Conservation (phyloP, 345 rosid species). For the Toxicodendron radicans region DNA sequence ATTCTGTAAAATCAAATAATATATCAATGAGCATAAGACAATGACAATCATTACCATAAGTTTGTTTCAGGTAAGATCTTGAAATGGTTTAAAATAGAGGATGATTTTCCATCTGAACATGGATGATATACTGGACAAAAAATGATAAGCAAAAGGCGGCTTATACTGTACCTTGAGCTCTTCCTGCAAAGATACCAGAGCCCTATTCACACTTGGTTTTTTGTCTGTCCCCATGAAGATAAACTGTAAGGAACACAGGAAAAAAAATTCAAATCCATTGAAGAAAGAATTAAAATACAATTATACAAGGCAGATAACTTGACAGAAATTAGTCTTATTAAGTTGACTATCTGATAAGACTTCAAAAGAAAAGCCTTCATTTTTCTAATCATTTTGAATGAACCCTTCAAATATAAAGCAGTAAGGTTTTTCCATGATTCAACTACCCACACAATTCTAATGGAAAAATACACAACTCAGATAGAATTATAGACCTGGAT, state of each 20-base stretch:
- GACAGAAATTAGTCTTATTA: constrained; percentile 4
- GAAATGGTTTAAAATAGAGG: neutral
- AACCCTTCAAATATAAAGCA: constrained; percentile 11
- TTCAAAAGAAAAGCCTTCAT: neutral
- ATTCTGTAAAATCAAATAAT: neutral
- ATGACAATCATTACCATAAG: neutral
- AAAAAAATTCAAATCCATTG: constrained; percentile 12
- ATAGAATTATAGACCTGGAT: constrained; percentile 50
- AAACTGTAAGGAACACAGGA: constrained; percentile 40
- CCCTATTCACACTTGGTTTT: constrained; percentile 27
- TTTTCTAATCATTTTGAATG: constrained; percentile 7
- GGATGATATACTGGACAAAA: neutral
- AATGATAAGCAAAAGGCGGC: neutral
- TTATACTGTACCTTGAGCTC: constrained; percentile 43
- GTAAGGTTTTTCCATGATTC: neutral
- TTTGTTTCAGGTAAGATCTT: neutral
- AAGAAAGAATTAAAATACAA: neutral
- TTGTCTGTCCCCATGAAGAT: constrained; percentile 49
- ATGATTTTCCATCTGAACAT: neutral
- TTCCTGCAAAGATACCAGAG: constrained; percentile 39
- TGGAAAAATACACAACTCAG: neutral
- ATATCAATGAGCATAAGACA: neutral
- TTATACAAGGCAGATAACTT: neutral
- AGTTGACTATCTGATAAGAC: constrained; percentile 15
- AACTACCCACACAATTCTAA: neutral